Conservation (phyloP, 306 rosid species). For the Fragaria vesca region DNA sequence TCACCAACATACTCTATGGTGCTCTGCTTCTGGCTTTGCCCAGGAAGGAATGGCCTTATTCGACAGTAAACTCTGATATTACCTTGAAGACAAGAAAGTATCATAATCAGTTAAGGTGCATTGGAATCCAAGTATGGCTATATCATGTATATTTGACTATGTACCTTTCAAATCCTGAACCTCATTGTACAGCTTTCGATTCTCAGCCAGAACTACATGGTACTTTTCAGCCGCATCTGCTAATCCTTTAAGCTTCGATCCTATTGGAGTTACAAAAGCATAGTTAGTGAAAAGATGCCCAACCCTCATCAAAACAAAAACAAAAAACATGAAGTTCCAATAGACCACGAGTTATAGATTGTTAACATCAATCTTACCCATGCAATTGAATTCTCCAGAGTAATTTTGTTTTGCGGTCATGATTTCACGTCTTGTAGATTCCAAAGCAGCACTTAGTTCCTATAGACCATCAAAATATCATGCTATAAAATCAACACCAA, state of each 20-base stretch:
- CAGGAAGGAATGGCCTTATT: constrained; percentile 91
- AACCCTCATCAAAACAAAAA: not conserved
- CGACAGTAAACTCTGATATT: constrained; percentile 97
- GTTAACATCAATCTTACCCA: constrained; percentile 55
- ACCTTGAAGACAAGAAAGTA: constrained; percentile 46
- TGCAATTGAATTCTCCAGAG: constrained; percentile 64
- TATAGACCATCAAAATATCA: constrained; percentile 31
- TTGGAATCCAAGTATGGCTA: not conserved
- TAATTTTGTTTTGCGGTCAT: constrained; percentile 60
- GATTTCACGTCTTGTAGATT: constrained; percentile 61
- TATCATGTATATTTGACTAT: not conserved
- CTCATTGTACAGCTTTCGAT: constrained; percentile 85
- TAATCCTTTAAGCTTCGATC: constrained; percentile 69
- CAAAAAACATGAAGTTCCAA: constrained; percentile 10
- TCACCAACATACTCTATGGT: constrained; percentile 80
- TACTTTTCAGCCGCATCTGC: constrained; percentile 91
- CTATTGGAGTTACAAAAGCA: constrained; percentile 32
- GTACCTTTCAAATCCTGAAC: constrained; percentile 97
- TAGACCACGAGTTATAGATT: constrained; percentile 9
- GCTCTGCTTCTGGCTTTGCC: constrained; percentile 80
- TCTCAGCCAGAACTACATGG: constrained; percentile 77
- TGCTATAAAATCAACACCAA: constrained; percentile 20
- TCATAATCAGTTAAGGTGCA: constrained; percentile 23
- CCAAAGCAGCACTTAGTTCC: constrained; percentile 66
- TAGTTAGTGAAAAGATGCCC: constrained; percentile 22